Conservation (phyloP, 305 asterid genomes). For the Stenogyne calaminthoides region DNA sequence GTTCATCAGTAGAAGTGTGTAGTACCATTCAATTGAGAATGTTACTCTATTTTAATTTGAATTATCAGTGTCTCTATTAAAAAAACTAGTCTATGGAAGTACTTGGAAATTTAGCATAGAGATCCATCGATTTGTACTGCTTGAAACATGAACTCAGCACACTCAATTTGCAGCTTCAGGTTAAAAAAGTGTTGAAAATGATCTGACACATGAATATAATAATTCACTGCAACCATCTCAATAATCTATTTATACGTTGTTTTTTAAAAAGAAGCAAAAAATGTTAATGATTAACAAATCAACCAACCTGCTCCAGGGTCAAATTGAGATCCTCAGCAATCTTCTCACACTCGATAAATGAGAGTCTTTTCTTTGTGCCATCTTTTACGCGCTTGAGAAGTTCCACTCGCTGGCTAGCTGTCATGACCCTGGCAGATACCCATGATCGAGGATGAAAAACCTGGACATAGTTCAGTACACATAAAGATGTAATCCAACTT, state of each 20-base stretch:
- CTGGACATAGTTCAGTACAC: constrained; percentile 45
- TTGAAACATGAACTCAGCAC: constrained; percentile 15
- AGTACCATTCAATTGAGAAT: constrained; percentile 14
- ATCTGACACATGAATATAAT: constrained; percentile 19
- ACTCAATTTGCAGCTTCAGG: constrained; percentile 13
- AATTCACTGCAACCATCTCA: constrained; percentile 16
- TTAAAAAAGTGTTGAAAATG: constrained; percentile 11
- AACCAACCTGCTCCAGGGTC: constrained; percentile 86
- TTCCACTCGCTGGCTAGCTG: constrained; percentile 75
- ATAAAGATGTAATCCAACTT: constrained; percentile 29
- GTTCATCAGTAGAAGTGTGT: constrained; percentile 5
- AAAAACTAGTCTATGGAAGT: constrained; percentile 8
- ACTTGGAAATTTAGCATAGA: background rate
- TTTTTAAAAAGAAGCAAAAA: constrained; percentile 11
- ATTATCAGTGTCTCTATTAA: constrained; percentile 5
- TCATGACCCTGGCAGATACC: constrained; percentile 72
- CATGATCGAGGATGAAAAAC: constrained; percentile 73
- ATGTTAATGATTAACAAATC: constrained; percentile 31
- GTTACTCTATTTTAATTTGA: background rate
- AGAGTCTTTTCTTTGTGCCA: constrained; percentile 64
- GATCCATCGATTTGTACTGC: constrained; percentile 10
- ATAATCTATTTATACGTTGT: constrained; percentile 19
- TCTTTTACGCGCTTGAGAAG: constrained; percentile 64
- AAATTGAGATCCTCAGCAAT: constrained; percentile 86
- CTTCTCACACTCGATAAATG: constrained; percentile 67